Evolutionary conservation across 441 rosid species (phyloP), one percentile per base, ranked within the genome.

Genomic region (Dalechampia spathulata): DNA sequence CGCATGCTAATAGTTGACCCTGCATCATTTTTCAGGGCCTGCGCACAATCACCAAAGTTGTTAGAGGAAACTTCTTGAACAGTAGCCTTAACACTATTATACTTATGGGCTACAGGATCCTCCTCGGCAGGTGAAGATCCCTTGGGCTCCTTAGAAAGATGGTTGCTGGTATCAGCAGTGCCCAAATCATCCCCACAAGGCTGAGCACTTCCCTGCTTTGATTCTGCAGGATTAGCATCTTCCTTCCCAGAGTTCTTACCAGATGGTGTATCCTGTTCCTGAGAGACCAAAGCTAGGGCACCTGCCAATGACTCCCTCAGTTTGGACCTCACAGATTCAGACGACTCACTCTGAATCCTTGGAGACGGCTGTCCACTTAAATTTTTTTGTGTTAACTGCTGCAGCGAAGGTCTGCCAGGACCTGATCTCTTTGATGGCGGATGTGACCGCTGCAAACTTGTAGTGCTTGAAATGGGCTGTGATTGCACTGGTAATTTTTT

Each of bases 281-380:
- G 72, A 60, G 66, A 66, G 48, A 82, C 96, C 84, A 87, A 69
- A 62, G 87, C 82, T 72, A 93, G 54, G 5, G 96, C 99, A 71
- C 78, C 66, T 38, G 82, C 86, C 46, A 93, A 75, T 12, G 94
- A 83, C 45, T 87, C 96, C 76, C 87, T 84, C 81, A 93, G 76
- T 78, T 90, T 93, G 60, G 90, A 80, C 67, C 99, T 82, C 59
- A 93, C 90, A 49, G 90, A 77, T 55, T 75, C 93, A 64, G 71
- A 68, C 28, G 83, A 67, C 58, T 81, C 89, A 11, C 64, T 65
- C 44, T 54, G 73, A 40, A 64, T 55, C 65, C 72, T 88, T 49
- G 70, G 45, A 17, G 76, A 65, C 3, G 57, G 67, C 27, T 68
- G 86, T 9, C 67, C 55, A 63, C 60, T 52, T 49, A 72, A 86